phyloP scores from a whole-genome alignment of 441 rosid species.

The Pelargonium myrrhifolium region DNA sequence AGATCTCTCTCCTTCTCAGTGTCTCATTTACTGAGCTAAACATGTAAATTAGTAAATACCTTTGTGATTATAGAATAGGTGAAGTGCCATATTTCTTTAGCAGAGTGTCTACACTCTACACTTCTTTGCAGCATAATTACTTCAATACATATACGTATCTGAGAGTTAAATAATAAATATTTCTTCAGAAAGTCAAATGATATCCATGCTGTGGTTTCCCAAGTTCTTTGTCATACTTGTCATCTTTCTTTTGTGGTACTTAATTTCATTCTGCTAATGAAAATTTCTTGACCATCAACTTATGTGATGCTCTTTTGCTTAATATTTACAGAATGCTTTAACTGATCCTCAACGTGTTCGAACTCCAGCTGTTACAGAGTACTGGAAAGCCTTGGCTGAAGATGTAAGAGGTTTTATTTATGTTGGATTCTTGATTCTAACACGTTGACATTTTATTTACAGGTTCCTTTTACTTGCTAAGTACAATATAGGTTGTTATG shows the following conservation, averaged over 20 bases:
- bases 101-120: no score
- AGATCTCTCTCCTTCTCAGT: no score
- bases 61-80: no score
- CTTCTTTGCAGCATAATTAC: no score
- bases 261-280: constrained; percentile 3
- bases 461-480: constrained; percentile 1
- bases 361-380: constrained; percentile 76
- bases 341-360: constrained; percentile 85
- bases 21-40: no score
- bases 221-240: background rate
- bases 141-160: no score
- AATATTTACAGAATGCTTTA: constrained; percentile 64
- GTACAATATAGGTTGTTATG: background rate
- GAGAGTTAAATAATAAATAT: background rate
- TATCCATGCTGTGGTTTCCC: background rate
- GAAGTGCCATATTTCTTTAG: no score
- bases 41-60: no score
- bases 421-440: background rate
- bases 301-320: constrained; percentile 13
- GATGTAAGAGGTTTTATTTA: constrained; percentile 51
- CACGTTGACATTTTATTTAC: background rate
- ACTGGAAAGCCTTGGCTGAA: constrained; percentile 96
- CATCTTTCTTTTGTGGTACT: constrained; percentile 3
- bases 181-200: background rate
- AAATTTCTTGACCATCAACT: constrained; percentile 11